These are phyloP conservation scores for Crithidia fasciculata DNA, from an alignment of 208 protist species.

Conservation along the genomic window DNA sequence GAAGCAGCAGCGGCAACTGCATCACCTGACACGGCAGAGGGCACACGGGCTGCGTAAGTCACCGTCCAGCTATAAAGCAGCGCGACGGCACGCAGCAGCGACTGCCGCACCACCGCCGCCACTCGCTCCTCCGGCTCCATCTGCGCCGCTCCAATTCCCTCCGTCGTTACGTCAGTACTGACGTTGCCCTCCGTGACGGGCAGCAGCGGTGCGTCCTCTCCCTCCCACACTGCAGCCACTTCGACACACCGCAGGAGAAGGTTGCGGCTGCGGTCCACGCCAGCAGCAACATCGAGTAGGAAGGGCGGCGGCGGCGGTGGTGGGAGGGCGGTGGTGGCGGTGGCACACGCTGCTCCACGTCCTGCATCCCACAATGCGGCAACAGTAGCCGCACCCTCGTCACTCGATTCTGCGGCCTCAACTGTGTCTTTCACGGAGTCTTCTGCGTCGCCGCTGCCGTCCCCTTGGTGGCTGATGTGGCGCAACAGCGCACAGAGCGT, in stretches of 20 bases:
- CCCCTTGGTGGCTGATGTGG: neutral
- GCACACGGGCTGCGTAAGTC: no score
- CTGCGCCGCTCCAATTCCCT: neutral
- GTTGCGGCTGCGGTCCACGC: conserved; percentile 1
- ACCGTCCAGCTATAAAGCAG: conserved; percentile 17
- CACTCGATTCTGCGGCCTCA: no score
- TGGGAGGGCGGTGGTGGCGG: neutral
- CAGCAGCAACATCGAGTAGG: conserved; percentile 6
- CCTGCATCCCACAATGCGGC: neutral
- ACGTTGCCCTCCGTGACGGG: neutral
- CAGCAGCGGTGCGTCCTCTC: neutral
- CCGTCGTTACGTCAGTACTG: no score
- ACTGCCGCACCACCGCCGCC: conserved; percentile 7
- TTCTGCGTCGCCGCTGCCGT: neutral
- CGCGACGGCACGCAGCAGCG: conserved; percentile 6
- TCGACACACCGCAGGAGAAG: conserved; percentile 4
- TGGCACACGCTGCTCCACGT: neutral
- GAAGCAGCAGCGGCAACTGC: neutral
- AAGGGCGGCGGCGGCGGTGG: neutral
- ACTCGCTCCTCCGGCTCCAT: neutral
- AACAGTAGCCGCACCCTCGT: neutral
- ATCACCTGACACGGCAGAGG: neutral
- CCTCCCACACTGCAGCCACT: neutral
- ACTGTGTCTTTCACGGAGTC: no score
- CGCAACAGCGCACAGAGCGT: neutral